Conservation (phyloP, 2,329 filamentous ascomycete species). For the Pseudogymnoascus sp. region DNA sequence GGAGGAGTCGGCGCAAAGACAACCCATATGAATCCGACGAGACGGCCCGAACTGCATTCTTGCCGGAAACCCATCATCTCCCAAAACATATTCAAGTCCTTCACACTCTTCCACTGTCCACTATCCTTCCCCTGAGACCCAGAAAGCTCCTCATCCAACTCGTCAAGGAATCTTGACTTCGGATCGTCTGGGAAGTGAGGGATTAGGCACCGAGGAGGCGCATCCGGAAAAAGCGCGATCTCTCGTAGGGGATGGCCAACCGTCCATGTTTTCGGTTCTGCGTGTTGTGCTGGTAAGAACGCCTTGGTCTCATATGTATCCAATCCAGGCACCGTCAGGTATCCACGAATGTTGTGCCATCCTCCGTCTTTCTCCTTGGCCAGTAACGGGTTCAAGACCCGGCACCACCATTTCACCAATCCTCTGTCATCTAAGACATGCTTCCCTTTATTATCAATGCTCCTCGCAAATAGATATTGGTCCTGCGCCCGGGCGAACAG, state of each 20-base stretch:
- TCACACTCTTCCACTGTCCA: conserved; percentile 76
- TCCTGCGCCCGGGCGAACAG: conserved; percentile 87
- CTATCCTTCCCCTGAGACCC: conserved; percentile 43
- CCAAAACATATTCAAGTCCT: conserved; percentile 87
- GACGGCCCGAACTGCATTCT: conserved; percentile 84
- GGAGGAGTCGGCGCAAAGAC: conserved; percentile 57
- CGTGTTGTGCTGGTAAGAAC: conserved; percentile 56
- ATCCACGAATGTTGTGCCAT: conserved; percentile 56
- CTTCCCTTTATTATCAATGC: conserved; percentile 73
- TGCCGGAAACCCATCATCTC: conserved; percentile 96
- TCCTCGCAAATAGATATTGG: conserved; percentile 92
- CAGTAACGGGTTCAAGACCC: conserved; percentile 70
- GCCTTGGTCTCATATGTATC: conserved; percentile 72
- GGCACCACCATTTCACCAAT: conserved; percentile 93
- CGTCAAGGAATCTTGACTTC: conserved; percentile 79
- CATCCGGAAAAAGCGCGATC: conserved; percentile 53
- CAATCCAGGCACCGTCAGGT: conserved; percentile 79
- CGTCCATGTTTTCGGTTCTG: conserved; percentile 46
- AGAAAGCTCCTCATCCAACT: conserved; percentile 76
- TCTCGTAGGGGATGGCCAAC: conserved; percentile 62
- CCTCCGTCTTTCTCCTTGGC: conserved; percentile 8
- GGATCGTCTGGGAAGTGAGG: conserved; percentile 93
- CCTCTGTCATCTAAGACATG: conserved; percentile 88
- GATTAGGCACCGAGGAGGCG: conserved; percentile 75
- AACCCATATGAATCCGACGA: conserved; percentile 93